Evolutionary conservation across 164 flowering plant species (phyloP).

Genomic region (Vitis vinifera): DNA sequence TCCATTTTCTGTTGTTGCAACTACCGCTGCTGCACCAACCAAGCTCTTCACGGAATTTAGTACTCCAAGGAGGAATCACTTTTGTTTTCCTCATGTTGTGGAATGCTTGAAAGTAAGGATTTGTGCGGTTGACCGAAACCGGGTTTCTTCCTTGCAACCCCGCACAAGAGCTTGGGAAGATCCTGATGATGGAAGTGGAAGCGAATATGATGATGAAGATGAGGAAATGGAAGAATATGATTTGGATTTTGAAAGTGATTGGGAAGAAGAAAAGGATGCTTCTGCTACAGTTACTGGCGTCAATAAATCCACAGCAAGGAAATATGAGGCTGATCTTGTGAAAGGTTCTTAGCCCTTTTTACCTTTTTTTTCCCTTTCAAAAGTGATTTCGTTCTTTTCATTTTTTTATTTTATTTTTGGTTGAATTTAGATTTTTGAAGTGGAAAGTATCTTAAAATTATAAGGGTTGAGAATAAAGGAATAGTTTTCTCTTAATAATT

Average conservation of each 20-base stretch:
- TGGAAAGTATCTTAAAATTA: too few relatives aligned
- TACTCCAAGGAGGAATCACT: background rate
- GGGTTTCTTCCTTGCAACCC: conserved; percentile 12
- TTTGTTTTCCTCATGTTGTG: background rate
- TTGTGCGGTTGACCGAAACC: conserved; percentile 7
- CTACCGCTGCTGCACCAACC: background rate
- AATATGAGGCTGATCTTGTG: conserved; percentile 44
- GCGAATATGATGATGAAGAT: conserved; percentile 48
- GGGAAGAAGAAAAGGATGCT: conserved; percentile 39
- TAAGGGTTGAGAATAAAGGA: too few relatives aligned
- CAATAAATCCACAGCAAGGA: conserved; percentile 6
- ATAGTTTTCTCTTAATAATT: too few relatives aligned
- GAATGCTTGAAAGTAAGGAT: conserved; percentile 1
- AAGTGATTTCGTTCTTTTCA: background rate
- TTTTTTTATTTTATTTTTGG: background rate
- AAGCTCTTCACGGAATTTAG: background rate
- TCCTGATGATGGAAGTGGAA: conserved; percentile 62
- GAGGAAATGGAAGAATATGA: conserved; percentile 40
- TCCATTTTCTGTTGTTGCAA: background rate
- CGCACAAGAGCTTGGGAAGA: conserved; percentile 58
- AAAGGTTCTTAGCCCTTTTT: conserved; percentile 36
- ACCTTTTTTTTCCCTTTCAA: background rate
- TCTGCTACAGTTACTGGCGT: background rate
- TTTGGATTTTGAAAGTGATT: conserved; percentile 51
- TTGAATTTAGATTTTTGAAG: background rate